These are phyloP conservation scores for Cystobasidiopsis lactophilus DNA, from an alignment of 768 basidiomycete species.

Conservation along the genomic window DNA sequence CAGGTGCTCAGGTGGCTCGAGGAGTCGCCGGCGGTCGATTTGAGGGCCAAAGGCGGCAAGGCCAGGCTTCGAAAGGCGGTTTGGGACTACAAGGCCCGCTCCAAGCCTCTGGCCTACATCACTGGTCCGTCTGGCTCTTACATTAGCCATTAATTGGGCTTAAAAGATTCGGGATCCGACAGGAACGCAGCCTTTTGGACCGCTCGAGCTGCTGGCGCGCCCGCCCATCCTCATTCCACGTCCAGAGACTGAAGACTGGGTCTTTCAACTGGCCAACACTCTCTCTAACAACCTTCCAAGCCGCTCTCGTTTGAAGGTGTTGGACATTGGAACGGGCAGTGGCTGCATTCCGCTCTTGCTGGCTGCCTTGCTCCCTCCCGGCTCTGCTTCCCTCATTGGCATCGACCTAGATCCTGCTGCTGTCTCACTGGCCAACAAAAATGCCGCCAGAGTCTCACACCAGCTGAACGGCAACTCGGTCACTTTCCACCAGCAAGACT, in stretches of 20 bases:
- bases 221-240: slow-evolving; percentile 79
- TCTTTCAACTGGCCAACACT: slow-evolving; percentile 33
- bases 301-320: slow-evolving; percentile 26
- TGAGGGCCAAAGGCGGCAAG: too few relatives aligned
- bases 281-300: slow-evolving; percentile 21
- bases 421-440: slow-evolving; percentile 31
- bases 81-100: background rate
- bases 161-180: too few relatives aligned
- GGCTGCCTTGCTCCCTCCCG: slow-evolving; percentile 36
- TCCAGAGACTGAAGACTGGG: slow-evolving; percentile 80
- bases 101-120: background rate
- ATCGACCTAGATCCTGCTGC: slow-evolving; percentile 36
- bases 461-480: slow-evolving; percentile 19
- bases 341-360: slow-evolving; percentile 81
- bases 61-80: background rate
- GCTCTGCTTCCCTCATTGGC: slow-evolving; percentile 22
- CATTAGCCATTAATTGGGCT: background rate
- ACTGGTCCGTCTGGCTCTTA: background rate
- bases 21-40: too few relatives aligned
- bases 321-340: slow-evolving; percentile 84
- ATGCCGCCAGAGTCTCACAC: slow-evolving; percentile 20
- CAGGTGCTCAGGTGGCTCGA: too few relatives aligned
- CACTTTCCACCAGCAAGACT: slow-evolving; percentile 15
- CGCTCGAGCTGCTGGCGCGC: slow-evolving; percentile 22
- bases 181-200: slow-evolving; percentile 10